Conservation (phyloP, 371 early-diverging fungal genomes). For the Batkoa obscura region DNA sequence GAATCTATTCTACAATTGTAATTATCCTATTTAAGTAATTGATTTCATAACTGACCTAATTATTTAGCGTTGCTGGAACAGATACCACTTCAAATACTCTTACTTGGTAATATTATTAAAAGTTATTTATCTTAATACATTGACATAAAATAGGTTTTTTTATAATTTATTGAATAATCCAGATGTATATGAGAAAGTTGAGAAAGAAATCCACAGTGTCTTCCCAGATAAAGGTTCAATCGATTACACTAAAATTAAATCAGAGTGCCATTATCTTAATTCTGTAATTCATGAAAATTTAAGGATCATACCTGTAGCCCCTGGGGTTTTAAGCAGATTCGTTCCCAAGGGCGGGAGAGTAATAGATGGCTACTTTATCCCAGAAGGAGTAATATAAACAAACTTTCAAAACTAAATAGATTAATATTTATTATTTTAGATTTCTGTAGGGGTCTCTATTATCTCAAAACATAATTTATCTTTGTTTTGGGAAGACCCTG, state of each 20-base stretch:
- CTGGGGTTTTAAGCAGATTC: slow-evolving; percentile 9
- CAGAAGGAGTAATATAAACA: slow-evolving; percentile 6
- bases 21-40: background rate
- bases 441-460: no score
- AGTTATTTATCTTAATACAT: background rate
- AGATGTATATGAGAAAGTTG: background rate
- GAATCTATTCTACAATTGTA: slow-evolving; percentile 1
- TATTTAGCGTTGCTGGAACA: background rate
- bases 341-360: slow-evolving; percentile 12
- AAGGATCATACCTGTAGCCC: background rate
- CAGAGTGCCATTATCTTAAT: slow-evolving; percentile 1
- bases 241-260: background rate
- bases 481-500: background rate
- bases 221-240: background rate
- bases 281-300: slow-evolving; percentile 3
- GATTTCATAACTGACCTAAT: background rate
- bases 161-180: background rate
- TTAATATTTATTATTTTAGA: no score
- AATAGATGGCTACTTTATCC: slow-evolving; percentile 9
- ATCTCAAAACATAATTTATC: no score
- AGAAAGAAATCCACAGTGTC: background rate
- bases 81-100: background rate
- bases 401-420: no score
- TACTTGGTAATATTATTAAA: background rate
- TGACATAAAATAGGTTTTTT: background rate